These are phyloP conservation scores for Sugiyamaella sp. DNA, from an alignment of 1,139 yeast genomes.

Conservation along the genomic window DNA sequence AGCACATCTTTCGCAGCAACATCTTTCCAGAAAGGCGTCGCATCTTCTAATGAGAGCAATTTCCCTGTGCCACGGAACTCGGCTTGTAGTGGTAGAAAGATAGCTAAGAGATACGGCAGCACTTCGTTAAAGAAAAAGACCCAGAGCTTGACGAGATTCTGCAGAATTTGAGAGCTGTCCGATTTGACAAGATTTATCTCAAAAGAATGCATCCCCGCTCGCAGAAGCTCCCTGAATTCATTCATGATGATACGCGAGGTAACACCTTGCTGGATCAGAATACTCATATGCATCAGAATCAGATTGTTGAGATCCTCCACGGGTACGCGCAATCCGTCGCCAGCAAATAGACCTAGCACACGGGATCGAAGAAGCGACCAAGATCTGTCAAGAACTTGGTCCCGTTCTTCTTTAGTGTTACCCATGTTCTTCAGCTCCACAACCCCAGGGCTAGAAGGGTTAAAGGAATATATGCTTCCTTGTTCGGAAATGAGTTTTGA, in stretches of 20 bases:
- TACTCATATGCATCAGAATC: constrained; percentile 50
- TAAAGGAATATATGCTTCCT: constrained; percentile 52
- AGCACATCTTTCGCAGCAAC: constrained; percentile 36
- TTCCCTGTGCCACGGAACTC: constrained; percentile 50
- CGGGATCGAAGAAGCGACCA: constrained; percentile 52
- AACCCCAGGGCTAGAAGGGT: constrained; percentile 44
- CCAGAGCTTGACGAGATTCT: constrained; percentile 51
- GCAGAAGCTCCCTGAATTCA: constrained; percentile 53
- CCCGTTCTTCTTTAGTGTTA: constrained; percentile 48
- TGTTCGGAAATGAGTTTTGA: constrained; percentile 50
- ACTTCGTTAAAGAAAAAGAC: constrained; percentile 55
- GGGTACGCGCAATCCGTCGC: constrained; percentile 53
- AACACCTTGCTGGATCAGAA: constrained; percentile 48
- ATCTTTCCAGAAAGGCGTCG: constrained; percentile 47
- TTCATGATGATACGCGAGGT: constrained; percentile 45
- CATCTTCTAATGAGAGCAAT: constrained; percentile 38
- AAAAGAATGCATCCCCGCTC: constrained; percentile 49
- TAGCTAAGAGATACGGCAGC: constrained; percentile 60
- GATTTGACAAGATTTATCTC: constrained; percentile 34
- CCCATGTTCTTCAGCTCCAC: constrained; percentile 39
- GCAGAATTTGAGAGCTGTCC: constrained; percentile 36
- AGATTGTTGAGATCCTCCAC: constrained; percentile 60
- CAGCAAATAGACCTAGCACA: constrained; percentile 52
- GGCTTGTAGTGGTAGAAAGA: constrained; percentile 60
- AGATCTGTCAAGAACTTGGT: constrained; percentile 51